Percentiles rank a stretch among this genome's conserved stretches.
Evolutionary conservation across 2,329 filamentous ascomycete genomes (phyloP).

Genomic region (Penicillium italicum): DNA sequence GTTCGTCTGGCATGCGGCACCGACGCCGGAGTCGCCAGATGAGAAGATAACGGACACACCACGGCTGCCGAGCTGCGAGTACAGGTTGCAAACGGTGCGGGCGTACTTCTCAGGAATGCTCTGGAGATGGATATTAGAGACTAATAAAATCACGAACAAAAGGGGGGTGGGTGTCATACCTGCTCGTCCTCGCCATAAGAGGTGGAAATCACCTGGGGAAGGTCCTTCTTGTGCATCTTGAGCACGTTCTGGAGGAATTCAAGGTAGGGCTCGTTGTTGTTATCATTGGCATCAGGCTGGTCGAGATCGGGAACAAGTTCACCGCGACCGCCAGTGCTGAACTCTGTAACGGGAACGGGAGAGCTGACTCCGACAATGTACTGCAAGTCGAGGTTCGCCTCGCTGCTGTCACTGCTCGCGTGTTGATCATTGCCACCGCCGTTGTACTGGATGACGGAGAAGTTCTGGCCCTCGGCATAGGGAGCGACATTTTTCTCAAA

Average conservation of each 20-base stretch:
- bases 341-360: constrained; percentile 46
- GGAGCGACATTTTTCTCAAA: constrained; percentile 43
- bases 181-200: constrained; percentile 44
- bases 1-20: constrained; percentile 32
- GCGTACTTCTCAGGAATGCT: constrained; percentile 39
- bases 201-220: constrained; percentile 40
- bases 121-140: constrained; percentile 11
- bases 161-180: constrained; percentile 15
- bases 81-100: constrained; percentile 42
- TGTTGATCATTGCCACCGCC: constrained; percentile 40
- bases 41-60: constrained; percentile 50
- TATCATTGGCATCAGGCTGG: constrained; percentile 40
- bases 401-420: constrained; percentile 40
- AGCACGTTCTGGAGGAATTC: constrained; percentile 35
- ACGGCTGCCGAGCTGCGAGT: constrained; percentile 50
- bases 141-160: not conserved
- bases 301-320: constrained; percentile 48
- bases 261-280: constrained; percentile 48
- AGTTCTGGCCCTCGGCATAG: constrained; percentile 42
- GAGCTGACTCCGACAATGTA: constrained; percentile 47
- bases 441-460: constrained; percentile 44
- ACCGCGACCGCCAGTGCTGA: constrained; percentile 48
- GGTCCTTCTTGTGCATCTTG: constrained; percentile 26
- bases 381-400: constrained; percentile 52
- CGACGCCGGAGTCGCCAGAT: constrained; percentile 50